Base-by-base conservation (phyloP, 345 rosid genomes). In the Syzygium aromaticum region DNA sequence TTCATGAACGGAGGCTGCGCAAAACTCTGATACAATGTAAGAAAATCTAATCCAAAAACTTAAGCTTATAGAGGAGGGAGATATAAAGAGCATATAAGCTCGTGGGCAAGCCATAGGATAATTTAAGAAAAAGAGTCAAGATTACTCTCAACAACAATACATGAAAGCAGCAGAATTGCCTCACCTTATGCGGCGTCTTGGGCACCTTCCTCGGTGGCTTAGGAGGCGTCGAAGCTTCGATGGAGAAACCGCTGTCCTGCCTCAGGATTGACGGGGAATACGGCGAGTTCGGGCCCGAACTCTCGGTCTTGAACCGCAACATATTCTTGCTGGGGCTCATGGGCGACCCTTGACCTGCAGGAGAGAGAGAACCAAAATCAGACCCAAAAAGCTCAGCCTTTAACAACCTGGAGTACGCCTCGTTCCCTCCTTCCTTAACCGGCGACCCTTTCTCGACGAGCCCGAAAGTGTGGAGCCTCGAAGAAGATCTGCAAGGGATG, bases 401-500 rank as follows among this genome's bases (percentile, higher is more conserved):
- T 89, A 95, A 91, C 90, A 96, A 86, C 89, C 98, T 93, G 2
- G 92, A 89, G 86, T 95, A 96, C 11, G 98, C 95, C 90, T 94
- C 98, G 84, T 95, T 95, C 11, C 96, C 98, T 87, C 99, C 99
- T 93, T 98, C 98, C 91, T 98, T 98, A 52, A 91, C 95, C 9
- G 99, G 99, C 2, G 98, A 90, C 28, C 87, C 95, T 89, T 93
- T 96, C 16, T 98, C 99, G 11, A 89, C 89, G 4, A 98, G 94
- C 91, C 98, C 99, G 84, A 95, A 98, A 27, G 98, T 92, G 91
- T 96, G 96, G 51, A 98, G 93, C 86, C 99, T 92, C 4, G 99
- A 98, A 5, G 99, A 93, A 38, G 99, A 98, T 95, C 99, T 93
- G 90, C 99, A 96, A 2, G 99, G 99, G 84, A 96, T 98, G 92